phyloP scores from a whole-genome alignment of 139 green algal species.

The Zygnema cylindricum region DNA sequence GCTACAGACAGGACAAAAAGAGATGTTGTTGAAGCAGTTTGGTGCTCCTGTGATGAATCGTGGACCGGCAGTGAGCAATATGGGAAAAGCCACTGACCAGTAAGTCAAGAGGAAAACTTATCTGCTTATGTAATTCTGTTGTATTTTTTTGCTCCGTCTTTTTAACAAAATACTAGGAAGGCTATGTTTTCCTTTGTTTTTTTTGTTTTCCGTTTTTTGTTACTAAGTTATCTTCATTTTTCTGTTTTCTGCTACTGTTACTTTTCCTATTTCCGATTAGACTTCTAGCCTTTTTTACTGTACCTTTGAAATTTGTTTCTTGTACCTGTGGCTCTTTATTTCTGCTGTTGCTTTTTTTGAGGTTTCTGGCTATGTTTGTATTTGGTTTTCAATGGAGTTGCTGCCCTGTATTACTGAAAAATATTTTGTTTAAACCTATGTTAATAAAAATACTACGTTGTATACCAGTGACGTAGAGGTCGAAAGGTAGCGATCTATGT shows the following conservation, averaged over 20 bases:
- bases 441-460: too few species aligned
- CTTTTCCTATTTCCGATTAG: background rate
- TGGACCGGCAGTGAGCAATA: background rate
- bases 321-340: background rate
- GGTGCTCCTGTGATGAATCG: background rate
- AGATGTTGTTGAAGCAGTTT: background rate
- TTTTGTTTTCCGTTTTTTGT: background rate
- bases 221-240: background rate
- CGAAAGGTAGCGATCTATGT: too few species aligned
- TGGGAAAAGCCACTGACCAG: background rate
- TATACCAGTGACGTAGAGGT: too few species aligned
- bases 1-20: background rate
- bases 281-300: background rate
- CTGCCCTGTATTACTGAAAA: too few species aligned
- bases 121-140: background rate
- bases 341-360: too few species aligned
- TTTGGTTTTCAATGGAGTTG: too few species aligned
- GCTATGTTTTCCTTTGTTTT: background rate
- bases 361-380: too few species aligned
- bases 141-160: background rate
- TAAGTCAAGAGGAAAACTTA: too few species aligned
- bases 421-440: too few species aligned
- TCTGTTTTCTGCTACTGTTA: background rate
- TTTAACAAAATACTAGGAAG: background rate
- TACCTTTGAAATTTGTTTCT: background rate